Evolutionary conservation across 164 flowering plant species (phyloP).

Genomic region (Piper betle): DNA sequence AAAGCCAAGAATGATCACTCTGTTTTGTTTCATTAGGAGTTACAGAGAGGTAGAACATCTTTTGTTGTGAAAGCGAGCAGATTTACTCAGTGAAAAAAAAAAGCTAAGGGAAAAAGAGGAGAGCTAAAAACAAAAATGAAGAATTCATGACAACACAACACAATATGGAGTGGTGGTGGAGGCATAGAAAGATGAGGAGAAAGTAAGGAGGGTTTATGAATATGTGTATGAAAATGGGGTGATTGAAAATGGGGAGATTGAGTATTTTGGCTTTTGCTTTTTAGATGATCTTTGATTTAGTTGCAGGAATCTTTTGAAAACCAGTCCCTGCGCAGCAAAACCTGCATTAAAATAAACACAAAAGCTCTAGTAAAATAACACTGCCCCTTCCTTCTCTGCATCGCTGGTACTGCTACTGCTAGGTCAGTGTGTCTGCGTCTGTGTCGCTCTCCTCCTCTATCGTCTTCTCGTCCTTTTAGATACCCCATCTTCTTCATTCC

Average conservation of each 20-base stretch:
- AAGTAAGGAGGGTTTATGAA: not conserved
- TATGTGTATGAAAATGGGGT: not conserved
- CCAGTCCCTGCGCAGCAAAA: not conserved
- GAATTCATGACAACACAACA: too few species aligned
- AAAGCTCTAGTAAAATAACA: not conserved
- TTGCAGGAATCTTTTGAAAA: slow-evolving; percentile 18
- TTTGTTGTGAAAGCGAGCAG: not conserved
- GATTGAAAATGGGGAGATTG: not conserved
- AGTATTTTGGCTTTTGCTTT: slow-evolving; percentile 14
- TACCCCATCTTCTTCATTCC: not conserved
- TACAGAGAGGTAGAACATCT: not conserved
- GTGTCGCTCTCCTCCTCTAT: slow-evolving; percentile 2
- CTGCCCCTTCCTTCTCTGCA: not conserved
- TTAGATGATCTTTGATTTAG: slow-evolving; percentile 1
- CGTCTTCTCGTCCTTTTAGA: slow-evolving; percentile 1
- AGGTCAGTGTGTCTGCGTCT: slow-evolving; percentile 8
- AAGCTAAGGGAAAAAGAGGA: not conserved
- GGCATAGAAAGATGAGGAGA: not conserved
- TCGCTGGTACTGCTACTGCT: too few species aligned
- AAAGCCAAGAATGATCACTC: not conserved
- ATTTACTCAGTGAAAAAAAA: not conserved
- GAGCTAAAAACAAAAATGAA: not conserved
- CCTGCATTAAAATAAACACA: not conserved
- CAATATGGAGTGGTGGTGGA: too few species aligned
- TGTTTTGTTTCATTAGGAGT: not conserved